Conservation (phyloP, 345 rosid species). For the Eucalyptus microcorys region DNA sequence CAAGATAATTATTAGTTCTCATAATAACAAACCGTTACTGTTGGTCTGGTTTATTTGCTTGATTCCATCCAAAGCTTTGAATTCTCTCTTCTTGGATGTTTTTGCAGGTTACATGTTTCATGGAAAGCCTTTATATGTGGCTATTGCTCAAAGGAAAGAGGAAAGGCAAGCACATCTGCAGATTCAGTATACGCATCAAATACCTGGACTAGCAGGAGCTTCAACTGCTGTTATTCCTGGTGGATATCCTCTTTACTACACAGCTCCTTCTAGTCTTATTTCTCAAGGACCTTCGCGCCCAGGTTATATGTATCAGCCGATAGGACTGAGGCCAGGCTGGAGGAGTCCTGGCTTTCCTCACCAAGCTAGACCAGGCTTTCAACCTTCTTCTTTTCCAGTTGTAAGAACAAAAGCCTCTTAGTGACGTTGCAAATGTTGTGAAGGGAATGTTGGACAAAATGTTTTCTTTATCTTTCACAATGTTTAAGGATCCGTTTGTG, state of each 20-base stretch:
- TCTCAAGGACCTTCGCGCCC: slow-evolving; percentile 37
- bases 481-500: background rate
- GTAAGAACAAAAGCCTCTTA: slow-evolving; percentile 4
- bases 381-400: slow-evolving; percentile 30
- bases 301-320: slow-evolving; percentile 43
- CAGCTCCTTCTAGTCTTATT: slow-evolving; percentile 37
- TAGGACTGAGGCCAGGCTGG: slow-evolving; percentile 52
- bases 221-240: slow-evolving; percentile 40
- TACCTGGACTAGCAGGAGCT: slow-evolving; percentile 36
- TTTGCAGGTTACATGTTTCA: slow-evolving; percentile 45
- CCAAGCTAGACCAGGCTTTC: slow-evolving; percentile 35
- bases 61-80: background rate
- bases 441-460: background rate
- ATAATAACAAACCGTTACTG: background rate
- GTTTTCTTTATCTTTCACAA: background rate
- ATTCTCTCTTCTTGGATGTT: background rate
- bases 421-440: background rate
- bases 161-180: slow-evolving; percentile 54
- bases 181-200: slow-evolving; percentile 30
- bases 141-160: slow-evolving; percentile 70
- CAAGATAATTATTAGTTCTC: background rate
- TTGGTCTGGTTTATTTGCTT: background rate
- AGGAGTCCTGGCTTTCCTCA: slow-evolving; percentile 31
- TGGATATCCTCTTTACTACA: slow-evolving; percentile 48
- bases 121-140: slow-evolving; percentile 59